These are phyloP conservation scores for Licmophora abbreviata DNA, from an alignment of 108 stramenopile species.

Conservation along the genomic window DNA sequence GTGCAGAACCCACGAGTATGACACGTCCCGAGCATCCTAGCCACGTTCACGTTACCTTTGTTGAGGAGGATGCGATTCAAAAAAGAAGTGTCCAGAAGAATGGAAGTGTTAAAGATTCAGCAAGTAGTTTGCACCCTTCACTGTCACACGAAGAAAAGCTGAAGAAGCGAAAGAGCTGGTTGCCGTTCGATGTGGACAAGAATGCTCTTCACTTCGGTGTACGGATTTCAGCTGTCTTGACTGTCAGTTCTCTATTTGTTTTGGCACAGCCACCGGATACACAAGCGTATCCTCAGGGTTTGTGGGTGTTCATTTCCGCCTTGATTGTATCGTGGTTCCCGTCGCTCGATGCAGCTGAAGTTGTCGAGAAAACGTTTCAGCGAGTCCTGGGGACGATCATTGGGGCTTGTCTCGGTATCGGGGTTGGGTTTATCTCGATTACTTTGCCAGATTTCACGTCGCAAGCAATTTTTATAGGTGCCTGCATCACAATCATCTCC, in stretches of 20 bases:
- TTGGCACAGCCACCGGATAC: slow-evolving; percentile 6
- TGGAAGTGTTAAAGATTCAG: too few relatives aligned
- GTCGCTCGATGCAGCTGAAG: slow-evolving; percentile 21
- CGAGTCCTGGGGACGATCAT: slow-evolving; percentile 20
- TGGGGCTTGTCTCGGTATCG: slow-evolving; percentile 18
- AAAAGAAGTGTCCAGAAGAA: too few relatives aligned
- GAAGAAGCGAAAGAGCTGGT: too few relatives aligned
- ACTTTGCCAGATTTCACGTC: neutral
- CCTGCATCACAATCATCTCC: slow-evolving; percentile 9
- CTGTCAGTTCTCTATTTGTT: slow-evolving; percentile 17
- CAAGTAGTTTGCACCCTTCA: too few relatives aligned
- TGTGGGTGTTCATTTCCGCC: slow-evolving; percentile 25
- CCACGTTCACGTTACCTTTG: too few relatives aligned
- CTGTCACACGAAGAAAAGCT: too few relatives aligned
- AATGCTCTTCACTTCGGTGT: slow-evolving; percentile 19
- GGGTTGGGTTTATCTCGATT: slow-evolving; percentile 16
- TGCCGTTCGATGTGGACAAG: slow-evolving; percentile 6
- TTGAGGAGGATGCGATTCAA: too few relatives aligned
- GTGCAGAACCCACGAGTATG: too few relatives aligned
- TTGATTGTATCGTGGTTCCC: slow-evolving; percentile 31
- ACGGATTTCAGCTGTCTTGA: slow-evolving; percentile 14
- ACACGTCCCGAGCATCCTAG: too few relatives aligned
- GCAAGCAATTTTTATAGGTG: slow-evolving; percentile 11
- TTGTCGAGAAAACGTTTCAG: slow-evolving; percentile 23
- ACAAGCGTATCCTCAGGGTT: slow-evolving; percentile 10